phyloP scores from a whole-genome alignment of 176 grass and related monocot genomes.

The Echinochloa phyllopogon region DNA sequence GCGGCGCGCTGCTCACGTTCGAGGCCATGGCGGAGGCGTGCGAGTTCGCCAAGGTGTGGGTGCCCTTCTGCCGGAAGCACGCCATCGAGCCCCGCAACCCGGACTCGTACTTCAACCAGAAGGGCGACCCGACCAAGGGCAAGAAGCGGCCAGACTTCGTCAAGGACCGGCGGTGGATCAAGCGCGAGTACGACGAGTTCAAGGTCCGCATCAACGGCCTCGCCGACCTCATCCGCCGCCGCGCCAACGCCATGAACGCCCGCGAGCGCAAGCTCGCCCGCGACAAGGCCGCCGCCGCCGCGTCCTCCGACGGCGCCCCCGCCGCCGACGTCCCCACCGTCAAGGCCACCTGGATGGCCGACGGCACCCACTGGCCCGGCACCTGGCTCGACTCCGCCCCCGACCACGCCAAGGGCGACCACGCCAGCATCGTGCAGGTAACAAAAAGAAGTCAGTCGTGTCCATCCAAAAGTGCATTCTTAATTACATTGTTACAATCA shows the following conservation, averaged over 20 bases:
- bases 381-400: constrained; percentile 64
- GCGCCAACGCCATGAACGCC: constrained; percentile 59
- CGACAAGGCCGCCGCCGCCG: constrained; percentile 41
- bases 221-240: constrained; percentile 66
- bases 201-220: constrained; percentile 82
- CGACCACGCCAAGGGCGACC: constrained; percentile 89
- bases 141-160: constrained; percentile 82
- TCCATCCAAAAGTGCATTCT: no score
- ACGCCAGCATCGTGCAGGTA: constrained; percentile 79
- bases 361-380: constrained; percentile 81
- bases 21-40: constrained; percentile 78
- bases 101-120: constrained; percentile 76
- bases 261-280: constrained; percentile 57
- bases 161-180: constrained; percentile 90
- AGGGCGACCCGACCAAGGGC: constrained; percentile 80
- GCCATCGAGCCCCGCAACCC: constrained; percentile 78
- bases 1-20: constrained; percentile 71
- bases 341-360: constrained; percentile 86
- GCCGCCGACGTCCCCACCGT: background rate
- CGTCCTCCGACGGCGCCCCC: background rate
- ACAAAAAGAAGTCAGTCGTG: no score
- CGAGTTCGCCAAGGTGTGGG: constrained; percentile 75
- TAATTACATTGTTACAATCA: no score
- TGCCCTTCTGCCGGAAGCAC: constrained; percentile 95
- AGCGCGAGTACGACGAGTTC: constrained; percentile 89